Percentiles rank a stretch among this genome's conserved stretches.
Evolutionary conservation across 2,329 filamentous ascomycete genomes (phyloP).

Genomic region (Periglandula ipomoeae): DNA sequence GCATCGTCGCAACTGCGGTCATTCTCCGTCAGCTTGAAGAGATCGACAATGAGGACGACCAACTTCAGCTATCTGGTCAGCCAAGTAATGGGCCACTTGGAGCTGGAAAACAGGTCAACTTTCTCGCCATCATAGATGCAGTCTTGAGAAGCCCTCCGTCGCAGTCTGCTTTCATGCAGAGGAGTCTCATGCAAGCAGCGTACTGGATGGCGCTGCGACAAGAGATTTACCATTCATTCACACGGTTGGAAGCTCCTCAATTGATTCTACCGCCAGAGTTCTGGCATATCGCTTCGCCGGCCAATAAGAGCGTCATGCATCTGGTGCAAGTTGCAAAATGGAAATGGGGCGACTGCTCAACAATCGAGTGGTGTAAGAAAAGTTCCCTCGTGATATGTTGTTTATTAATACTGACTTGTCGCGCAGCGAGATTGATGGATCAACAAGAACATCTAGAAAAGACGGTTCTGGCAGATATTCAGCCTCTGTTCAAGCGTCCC

Average conservation of each 20-base stretch:
- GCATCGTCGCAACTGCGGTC: slow-evolving; percentile 30
- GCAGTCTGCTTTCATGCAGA: slow-evolving; percentile 24
- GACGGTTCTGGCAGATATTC: slow-evolving; percentile 20
- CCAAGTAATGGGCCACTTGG: not conserved
- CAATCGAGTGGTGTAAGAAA: slow-evolving; percentile 29
- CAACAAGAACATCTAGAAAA: slow-evolving; percentile 27
- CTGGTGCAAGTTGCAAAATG: slow-evolving; percentile 32
- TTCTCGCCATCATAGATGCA: slow-evolving; percentile 30
- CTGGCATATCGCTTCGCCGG: slow-evolving; percentile 25
- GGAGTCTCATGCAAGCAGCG: slow-evolving; percentile 28
- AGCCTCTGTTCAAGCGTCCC: slow-evolving; percentile 24
- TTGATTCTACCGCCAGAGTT: slow-evolving; percentile 25
- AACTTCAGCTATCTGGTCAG: not conserved
- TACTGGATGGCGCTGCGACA: slow-evolving; percentile 34
- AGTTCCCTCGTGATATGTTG: too few species aligned
- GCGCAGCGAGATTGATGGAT: slow-evolving; percentile 23
- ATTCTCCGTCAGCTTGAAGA: slow-evolving; percentile 32
- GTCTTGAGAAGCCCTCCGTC: slow-evolving; percentile 28
- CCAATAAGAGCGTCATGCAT: slow-evolving; percentile 31
- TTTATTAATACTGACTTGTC: not conserved
- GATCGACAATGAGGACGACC: slow-evolving; percentile 29
- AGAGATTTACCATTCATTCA: slow-evolving; percentile 32
- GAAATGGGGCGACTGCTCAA: slow-evolving; percentile 28
- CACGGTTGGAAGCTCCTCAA: slow-evolving; percentile 27
- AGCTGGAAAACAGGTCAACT: slow-evolving; percentile 22